These are phyloP conservation scores for Tuber umbilicatum DNA, from an alignment of 495 filamentous ascomycete species.

Conservation along the genomic window DNA sequence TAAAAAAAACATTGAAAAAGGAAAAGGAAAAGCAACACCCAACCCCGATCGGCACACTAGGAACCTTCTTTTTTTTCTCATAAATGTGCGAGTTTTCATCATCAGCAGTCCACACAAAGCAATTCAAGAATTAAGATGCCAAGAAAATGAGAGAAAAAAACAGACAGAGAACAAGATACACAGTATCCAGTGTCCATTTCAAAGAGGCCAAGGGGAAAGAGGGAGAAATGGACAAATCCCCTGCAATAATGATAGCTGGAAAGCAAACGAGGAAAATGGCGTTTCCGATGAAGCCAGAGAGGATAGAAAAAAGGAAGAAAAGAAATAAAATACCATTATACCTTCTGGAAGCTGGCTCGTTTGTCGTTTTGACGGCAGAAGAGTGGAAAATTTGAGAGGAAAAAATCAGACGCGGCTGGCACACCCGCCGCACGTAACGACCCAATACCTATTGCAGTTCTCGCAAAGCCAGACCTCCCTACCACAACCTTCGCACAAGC, in stretches of 20 bases:
- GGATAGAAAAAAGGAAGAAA: background rate
- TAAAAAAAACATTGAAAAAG: background rate
- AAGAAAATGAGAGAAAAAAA: background rate
- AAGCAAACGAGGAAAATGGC: background rate
- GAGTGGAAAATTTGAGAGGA: background rate
- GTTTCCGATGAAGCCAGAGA: background rate
- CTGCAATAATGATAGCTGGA: background rate
- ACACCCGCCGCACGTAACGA: constrained; percentile 38
- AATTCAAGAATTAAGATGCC: background rate
- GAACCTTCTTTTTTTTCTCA: background rate
- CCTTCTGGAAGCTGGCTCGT: background rate
- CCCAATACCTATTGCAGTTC: constrained; percentile 39
- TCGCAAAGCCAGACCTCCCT: constrained; percentile 39
- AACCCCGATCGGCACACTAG: background rate
- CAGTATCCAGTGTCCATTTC: background rate
- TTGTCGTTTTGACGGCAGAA: background rate
- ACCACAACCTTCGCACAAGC: constrained; percentile 36
- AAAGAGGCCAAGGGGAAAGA: background rate
- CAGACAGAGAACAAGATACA: background rate
- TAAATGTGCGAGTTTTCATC: background rate
- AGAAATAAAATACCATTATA: background rate
- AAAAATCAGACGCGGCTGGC: constrained; percentile 7
- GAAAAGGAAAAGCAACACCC: background rate
- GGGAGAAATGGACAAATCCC: background rate
- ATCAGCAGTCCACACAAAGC: background rate